Conservation (phyloP, 1,284 basidiomycete species). For the Boletus nobilissimus region DNA sequence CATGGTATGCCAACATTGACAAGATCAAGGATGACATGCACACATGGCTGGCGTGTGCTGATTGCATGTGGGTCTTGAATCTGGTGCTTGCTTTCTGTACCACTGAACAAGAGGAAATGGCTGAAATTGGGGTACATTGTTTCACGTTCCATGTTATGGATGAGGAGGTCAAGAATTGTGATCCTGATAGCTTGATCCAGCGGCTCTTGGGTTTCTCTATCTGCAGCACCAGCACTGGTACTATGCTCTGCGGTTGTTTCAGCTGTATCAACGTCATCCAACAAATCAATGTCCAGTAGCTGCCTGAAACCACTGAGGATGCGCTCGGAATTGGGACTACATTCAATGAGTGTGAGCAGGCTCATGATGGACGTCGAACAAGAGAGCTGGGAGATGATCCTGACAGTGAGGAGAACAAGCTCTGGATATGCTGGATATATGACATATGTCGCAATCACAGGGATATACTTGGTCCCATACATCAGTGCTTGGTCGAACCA, state of each 20-base stretch:
- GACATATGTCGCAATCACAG: too few relatives aligned
- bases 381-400: constrained; percentile 78
- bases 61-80: constrained; percentile 82
- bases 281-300: too few relatives aligned
- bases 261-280: constrained; percentile 69
- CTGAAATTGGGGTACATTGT: constrained; percentile 85
- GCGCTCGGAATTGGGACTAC: constrained; percentile 86
- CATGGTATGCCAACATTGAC: constrained; percentile 79
- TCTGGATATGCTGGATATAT: too few relatives aligned
- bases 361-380: constrained; percentile 67
- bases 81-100: constrained; percentile 60
- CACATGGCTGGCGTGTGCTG: constrained; percentile 74
- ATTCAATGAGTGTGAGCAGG: constrained; percentile 83
- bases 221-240: constrained; percentile 76
- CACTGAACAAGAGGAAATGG: constrained; percentile 88
- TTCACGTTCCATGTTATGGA: constrained; percentile 77
- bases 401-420: constrained; percentile 86
- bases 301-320: too few relatives aligned
- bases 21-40: constrained; percentile 85
- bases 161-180: constrained; percentile 86
- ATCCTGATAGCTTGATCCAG: constrained; percentile 79
- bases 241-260: constrained; percentile 67
- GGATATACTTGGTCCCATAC: too few relatives aligned
- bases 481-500: constrained; percentile 88
- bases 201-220: constrained; percentile 57